Evolutionary conservation across 306 rosid species (phyloP).

Genomic region (Dalbergia cochinchinensis): DNA sequence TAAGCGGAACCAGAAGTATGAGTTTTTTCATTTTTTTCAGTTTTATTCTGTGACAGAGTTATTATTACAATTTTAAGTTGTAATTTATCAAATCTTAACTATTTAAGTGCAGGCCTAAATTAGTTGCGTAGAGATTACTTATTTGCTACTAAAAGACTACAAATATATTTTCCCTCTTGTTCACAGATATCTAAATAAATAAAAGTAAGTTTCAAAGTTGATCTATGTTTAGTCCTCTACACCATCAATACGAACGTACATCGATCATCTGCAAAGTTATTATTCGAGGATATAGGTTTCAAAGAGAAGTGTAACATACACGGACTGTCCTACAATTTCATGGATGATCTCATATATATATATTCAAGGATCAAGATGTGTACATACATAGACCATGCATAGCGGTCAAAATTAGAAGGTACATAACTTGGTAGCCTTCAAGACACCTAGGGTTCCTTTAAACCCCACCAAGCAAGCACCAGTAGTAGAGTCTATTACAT

Average conservation of each 20-base stretch:
- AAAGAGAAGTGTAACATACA: constrained; percentile 60
- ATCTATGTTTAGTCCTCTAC: no score
- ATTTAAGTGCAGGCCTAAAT: no score
- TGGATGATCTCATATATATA: constrained; percentile 36
- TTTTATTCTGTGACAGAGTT: no score
- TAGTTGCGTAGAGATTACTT: no score
- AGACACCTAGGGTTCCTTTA: constrained; percentile 49
- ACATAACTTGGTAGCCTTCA: constrained; percentile 68
- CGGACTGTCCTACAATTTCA: background rate
- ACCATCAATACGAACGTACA: background rate
- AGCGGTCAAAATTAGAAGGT: background rate
- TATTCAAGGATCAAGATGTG: constrained; percentile 30
- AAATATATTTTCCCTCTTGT: background rate
- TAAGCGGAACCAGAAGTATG: no score
- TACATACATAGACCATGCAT: constrained; percentile 46
- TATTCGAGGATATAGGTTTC: constrained; percentile 47
- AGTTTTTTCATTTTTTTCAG: no score
- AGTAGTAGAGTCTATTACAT: constrained; percentile 49
- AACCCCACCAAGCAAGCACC: constrained; percentile 44
- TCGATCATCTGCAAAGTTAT: constrained; percentile 48
- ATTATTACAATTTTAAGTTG: no score
- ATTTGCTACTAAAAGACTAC: no score
- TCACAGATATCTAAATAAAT: background rate
- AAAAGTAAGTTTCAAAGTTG: no score
- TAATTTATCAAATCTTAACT: no score